A percentile compares a stretch with the other conserved stretches of the same genome.
phyloP scores from a whole-genome alignment of 106 monocot genomes.

The Phalaenopsis aphrodite region DNA sequence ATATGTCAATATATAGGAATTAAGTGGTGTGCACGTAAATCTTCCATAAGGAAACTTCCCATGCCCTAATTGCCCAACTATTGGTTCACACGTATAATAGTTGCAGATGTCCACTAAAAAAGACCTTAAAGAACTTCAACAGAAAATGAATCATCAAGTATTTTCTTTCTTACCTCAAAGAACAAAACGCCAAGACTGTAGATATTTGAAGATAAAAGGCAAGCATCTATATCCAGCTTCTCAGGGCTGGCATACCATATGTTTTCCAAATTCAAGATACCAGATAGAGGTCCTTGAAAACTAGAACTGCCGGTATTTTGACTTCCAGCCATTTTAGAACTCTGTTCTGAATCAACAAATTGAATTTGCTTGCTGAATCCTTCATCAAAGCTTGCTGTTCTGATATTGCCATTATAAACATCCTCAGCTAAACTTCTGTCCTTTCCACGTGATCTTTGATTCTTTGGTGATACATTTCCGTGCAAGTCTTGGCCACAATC shows the following conservation, averaged over 20 bases:
- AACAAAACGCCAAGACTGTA: slow-evolving; percentile 90
- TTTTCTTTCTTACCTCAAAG: slow-evolving; percentile 60
- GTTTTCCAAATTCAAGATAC: slow-evolving; percentile 53
- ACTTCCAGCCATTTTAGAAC: background rate
- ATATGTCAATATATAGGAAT: too few relatives aligned
- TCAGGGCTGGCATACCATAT: slow-evolving; percentile 90
- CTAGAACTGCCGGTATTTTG: slow-evolving; percentile 4
- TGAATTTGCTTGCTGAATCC: slow-evolving; percentile 12
- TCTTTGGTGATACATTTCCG: slow-evolving; percentile 17
- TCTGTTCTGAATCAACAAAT: slow-evolving; percentile 7
- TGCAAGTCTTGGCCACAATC: background rate
- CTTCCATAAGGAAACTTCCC: background rate
- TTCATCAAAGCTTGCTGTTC: slow-evolving; percentile 11
- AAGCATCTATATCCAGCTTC: slow-evolving; percentile 27
- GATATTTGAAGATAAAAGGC: slow-evolving; percentile 51
- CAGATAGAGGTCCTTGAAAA: slow-evolving; percentile 11
- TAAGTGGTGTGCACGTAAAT: too few relatives aligned
- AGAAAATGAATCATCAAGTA: background rate
- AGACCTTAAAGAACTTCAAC: background rate
- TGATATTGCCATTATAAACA: slow-evolving; percentile 12
- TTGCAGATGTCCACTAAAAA: background rate
- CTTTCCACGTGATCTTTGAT: slow-evolving; percentile 26
- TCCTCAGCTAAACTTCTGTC: slow-evolving; percentile 13
- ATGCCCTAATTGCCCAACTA: background rate
- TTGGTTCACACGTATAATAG: background rate